These are phyloP conservation scores for Panicum miliaceum DNA, from an alignment of 176 grass and related monocot genomes.

Conservation along the genomic window DNA sequence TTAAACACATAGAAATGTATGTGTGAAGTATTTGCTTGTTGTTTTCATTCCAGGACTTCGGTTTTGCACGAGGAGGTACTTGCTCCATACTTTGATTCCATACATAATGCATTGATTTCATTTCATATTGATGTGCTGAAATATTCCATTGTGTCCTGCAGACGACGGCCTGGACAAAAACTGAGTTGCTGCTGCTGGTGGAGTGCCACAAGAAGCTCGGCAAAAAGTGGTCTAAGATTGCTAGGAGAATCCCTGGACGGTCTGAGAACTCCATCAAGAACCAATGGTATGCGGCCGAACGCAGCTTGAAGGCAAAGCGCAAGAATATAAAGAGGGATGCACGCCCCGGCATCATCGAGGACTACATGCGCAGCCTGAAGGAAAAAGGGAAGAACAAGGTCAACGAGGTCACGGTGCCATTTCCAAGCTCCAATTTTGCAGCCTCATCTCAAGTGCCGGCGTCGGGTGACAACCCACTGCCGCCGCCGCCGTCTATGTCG, in stretches of 20 bases:
- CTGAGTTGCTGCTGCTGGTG: no score
- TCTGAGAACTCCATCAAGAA: neutral
- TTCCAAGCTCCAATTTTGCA: no score
- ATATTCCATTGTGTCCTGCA: neutral
- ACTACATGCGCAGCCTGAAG: neutral
- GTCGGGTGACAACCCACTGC: neutral
- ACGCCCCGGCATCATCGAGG: neutral
- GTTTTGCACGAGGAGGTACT: neutral
- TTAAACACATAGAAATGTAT: no score
- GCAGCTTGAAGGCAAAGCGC: neutral
- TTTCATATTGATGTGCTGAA: neutral
- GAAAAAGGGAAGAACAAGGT: neutral
- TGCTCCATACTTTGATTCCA: neutral
- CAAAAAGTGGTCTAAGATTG: neutral
- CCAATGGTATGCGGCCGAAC: neutral
- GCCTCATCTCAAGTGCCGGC: neutral
- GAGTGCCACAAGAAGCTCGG: neutral
- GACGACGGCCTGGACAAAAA: neutral
- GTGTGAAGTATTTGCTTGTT: neutral
- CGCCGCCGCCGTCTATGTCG: no score
- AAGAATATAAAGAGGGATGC: neutral
- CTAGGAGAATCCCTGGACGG: neutral
- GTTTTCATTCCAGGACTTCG: neutral
- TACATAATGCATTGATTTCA: neutral
- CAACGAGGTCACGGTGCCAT: neutral